These are phyloP conservation scores for Ascoidea rubescens DNA, from an alignment of 805 yeast genomes.

Conservation along the genomic window DNA sequence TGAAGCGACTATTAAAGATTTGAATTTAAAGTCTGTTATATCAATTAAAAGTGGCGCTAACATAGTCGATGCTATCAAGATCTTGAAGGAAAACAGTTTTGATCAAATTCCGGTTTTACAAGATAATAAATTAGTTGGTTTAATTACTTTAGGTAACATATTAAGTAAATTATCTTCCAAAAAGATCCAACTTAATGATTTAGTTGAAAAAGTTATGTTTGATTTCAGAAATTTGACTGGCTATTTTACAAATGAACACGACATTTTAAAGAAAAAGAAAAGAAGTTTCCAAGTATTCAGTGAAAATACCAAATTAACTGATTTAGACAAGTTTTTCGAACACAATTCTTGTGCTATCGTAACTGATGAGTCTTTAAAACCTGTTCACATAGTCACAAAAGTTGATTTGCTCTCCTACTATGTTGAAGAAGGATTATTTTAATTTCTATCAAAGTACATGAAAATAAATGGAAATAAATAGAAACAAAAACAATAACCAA, in stretches of 20 bases:
- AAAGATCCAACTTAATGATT: conserved; percentile 38
- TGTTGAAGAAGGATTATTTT: not conserved
- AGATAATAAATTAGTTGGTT: conserved; percentile 53
- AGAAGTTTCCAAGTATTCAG: conserved; percentile 57
- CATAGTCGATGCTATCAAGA: conserved; percentile 49
- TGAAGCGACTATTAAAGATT: conserved; percentile 49
- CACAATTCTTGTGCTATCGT: conserved; percentile 75
- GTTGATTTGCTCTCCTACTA: conserved; percentile 57
- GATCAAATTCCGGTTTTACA: conserved; percentile 73
- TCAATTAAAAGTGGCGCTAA: conserved; percentile 50
- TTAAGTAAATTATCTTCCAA: conserved; percentile 54
- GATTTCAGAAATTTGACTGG: conserved; percentile 66
- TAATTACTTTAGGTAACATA: conserved; percentile 62
- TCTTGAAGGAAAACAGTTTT: conserved; percentile 62
- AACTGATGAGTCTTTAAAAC: conserved; percentile 55
- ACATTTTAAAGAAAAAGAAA: conserved; percentile 47
- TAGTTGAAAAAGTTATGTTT: conserved; percentile 44
- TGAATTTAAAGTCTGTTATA: conserved; percentile 69
- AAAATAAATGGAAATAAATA: too few species aligned
- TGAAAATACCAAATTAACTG: conserved; percentile 46
- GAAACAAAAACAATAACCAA: too few species aligned
- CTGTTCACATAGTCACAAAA: conserved; percentile 77
- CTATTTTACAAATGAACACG: conserved; percentile 42
- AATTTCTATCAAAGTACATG: not conserved
- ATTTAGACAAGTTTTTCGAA: conserved; percentile 69